A percentile compares a stretch with the other conserved stretches of the same genome.
Evolutionary conservation across 169 alveolate genomes (phyloP).

Genomic region (Cystoisospora suis): DNA sequence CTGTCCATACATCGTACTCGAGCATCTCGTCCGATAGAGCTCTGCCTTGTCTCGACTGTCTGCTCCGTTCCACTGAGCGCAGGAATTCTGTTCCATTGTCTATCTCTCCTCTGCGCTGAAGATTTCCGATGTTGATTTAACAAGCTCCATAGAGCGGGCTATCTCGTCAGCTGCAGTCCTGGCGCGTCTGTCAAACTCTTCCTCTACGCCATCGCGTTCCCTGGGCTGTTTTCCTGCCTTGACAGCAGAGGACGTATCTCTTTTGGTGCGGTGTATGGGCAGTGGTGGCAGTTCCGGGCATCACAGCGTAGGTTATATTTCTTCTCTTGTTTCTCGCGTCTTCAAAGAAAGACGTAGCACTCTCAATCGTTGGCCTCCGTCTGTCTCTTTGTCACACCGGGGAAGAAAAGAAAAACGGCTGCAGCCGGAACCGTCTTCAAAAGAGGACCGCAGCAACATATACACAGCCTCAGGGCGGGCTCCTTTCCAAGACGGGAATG

Average conservation of each 20-base stretch:
- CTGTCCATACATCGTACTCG: no score
- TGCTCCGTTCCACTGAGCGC: no score
- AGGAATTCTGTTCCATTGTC: no score
- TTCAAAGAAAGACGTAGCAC: no score
- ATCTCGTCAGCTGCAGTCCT: no score
- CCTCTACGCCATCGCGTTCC: neutral
- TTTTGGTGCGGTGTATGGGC: constrained; percentile 9
- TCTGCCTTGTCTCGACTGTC: no score
- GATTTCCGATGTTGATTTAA: no score
- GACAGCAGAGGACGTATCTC: neutral
- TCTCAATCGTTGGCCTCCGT: neutral
- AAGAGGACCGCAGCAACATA: neutral
- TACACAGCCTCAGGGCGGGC: neutral
- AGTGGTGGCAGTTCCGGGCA: neutral
- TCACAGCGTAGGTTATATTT: neutral
- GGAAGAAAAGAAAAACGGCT: neutral
- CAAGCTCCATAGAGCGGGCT: no score
- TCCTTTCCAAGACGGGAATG: neutral
- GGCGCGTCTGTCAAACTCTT: no score
- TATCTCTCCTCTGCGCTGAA: no score
- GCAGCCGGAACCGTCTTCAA: neutral
- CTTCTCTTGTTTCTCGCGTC: neutral
- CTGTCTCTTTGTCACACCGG: neutral
- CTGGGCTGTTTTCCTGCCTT: neutral
- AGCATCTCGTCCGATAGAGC: no score